These are phyloP conservation scores for Cyphellophora europaea DNA, from an alignment of 2,329 filamentous ascomycete species.

Conservation along the genomic window DNA sequence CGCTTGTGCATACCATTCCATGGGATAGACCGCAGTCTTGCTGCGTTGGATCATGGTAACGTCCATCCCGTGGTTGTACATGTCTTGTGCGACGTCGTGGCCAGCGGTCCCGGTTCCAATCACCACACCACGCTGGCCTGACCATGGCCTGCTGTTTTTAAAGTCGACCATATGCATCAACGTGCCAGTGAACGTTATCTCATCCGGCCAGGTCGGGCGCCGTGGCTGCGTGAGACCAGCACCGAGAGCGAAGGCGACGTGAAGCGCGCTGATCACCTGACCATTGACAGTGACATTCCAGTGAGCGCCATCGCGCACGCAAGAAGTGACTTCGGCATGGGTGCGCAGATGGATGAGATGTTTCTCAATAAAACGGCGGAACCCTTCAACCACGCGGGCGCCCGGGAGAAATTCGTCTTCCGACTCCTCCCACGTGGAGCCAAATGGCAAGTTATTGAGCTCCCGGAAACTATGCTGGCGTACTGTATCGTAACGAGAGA, in stretches of 20 bases:
- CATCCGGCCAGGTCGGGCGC: slow-evolving; percentile 15
- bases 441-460: slow-evolving; percentile 21
- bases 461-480: slow-evolving; percentile 19
- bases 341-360: slow-evolving; percentile 25
- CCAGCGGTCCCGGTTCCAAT: slow-evolving; percentile 42
- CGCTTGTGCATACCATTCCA: slow-evolving; percentile 20
- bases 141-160: slow-evolving; percentile 22
- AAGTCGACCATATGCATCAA: slow-evolving; percentile 27
- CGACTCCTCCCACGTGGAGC: slow-evolving; percentile 17
- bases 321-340: slow-evolving; percentile 24
- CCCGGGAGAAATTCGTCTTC: slow-evolving; percentile 18
- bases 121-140: slow-evolving; percentile 39
- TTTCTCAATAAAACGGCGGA: slow-evolving; percentile 14
- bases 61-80: slow-evolving; percentile 37
- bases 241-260: slow-evolving; percentile 27
- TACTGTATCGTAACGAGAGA: slow-evolving; percentile 35
- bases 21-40: slow-evolving; percentile 24
- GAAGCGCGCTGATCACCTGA: slow-evolving; percentile 13
- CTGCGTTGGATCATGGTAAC: slow-evolving; percentile 47
- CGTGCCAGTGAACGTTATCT: slow-evolving; percentile 28
- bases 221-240: slow-evolving; percentile 21
- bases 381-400: slow-evolving; percentile 15
- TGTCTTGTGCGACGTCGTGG: slow-evolving; percentile 44
- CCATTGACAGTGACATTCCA: slow-evolving; percentile 21
- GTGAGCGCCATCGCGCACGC: slow-evolving; percentile 17